Percentiles rank a stretch among this genome's conserved stretches.
Conservation (phyloP, 2,329 filamentous ascomycete genomes). For the Epichloe gansuensis region DNA sequence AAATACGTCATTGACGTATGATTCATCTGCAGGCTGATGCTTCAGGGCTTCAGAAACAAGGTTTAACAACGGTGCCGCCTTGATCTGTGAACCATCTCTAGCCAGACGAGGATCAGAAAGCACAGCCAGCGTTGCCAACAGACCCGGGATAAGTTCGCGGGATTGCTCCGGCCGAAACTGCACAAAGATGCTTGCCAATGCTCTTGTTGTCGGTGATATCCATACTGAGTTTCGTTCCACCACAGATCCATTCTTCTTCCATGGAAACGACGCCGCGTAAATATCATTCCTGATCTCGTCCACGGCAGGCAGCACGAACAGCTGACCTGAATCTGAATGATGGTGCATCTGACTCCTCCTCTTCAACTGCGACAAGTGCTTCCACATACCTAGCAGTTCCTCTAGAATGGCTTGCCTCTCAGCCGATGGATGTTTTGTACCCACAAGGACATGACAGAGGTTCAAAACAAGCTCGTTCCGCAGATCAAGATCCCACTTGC, state of each 20-base stretch:
- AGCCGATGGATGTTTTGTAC: constrained; percentile 6
- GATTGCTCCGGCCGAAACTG: constrained; percentile 16
- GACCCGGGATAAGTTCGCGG: constrained; percentile 17
- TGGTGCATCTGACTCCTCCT: constrained; percentile 14
- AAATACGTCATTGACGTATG: constrained; percentile 12
- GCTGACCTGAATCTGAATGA: constrained; percentile 2
- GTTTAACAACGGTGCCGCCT: constrained; percentile 19
- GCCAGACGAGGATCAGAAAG: constrained; percentile 16
- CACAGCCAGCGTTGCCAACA: constrained; percentile 21
- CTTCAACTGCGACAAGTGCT: constrained; percentile 23
- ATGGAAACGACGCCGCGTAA: background rate
- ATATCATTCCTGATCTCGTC: constrained; percentile 16
- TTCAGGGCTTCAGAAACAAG: constrained; percentile 14
- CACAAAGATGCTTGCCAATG: constrained; percentile 20
- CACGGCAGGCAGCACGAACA: constrained; percentile 20
- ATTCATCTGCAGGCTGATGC: constrained; percentile 8
- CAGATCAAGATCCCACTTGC: constrained; percentile 15
- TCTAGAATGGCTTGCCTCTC: constrained; percentile 12
- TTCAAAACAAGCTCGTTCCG: constrained; percentile 21
- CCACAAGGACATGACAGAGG: constrained; percentile 16
- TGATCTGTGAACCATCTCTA: constrained; percentile 3
- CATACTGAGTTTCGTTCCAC: background rate
- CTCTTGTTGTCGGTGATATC: constrained; percentile 9
- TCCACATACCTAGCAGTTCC: constrained; percentile 24
- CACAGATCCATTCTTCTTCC: background rate